Conservation (phyloP, 2,329 filamentous ascomycete genomes). For the Sordariomycetes sp. region DNA sequence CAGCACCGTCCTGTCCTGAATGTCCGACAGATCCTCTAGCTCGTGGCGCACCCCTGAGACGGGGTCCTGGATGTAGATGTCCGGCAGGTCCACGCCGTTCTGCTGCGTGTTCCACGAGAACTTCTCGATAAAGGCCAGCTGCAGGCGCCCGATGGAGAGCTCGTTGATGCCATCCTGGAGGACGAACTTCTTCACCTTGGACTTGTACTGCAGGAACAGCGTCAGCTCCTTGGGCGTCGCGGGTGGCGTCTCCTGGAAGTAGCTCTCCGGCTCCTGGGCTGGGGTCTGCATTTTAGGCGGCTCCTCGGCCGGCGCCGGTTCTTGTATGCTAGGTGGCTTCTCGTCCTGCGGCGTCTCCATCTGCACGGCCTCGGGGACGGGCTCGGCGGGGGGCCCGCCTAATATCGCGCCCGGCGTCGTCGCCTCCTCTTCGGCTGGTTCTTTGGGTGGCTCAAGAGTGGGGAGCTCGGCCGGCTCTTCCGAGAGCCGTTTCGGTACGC, state of each 20-base stretch:
- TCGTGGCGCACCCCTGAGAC: slow-evolving; percentile 95
- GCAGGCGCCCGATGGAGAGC: slow-evolving; percentile 74
- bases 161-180: slow-evolving; percentile 73
- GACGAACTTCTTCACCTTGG: slow-evolving; percentile 92
- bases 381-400: slow-evolving; percentile 40
- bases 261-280: slow-evolving; percentile 17
- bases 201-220: slow-evolving; percentile 90
- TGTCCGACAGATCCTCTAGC: slow-evolving; percentile 80
- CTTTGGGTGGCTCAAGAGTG: background rate
- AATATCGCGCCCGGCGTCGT: slow-evolving; percentile 42
- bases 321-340: slow-evolving; percentile 5
- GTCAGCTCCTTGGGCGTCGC: slow-evolving; percentile 73
- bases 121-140: slow-evolving; percentile 96
- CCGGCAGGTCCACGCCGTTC: slow-evolving; percentile 82
- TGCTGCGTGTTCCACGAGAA: slow-evolving; percentile 98
- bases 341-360: slow-evolving; percentile 13
- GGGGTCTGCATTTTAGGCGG: slow-evolving; percentile 7
- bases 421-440: slow-evolving; percentile 50
- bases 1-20: slow-evolving; percentile 91
- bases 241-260: slow-evolving; percentile 48
- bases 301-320: slow-evolving; percentile 8
- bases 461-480: slow-evolving; percentile 6
- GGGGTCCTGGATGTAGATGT: slow-evolving; percentile 96
- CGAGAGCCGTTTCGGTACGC: slow-evolving; percentile 2
- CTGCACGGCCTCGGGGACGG: slow-evolving; percentile 18